These are phyloP conservation scores for Xanthoparmelia taractica DNA, from an alignment of 495 filamentous ascomycete genomes.

Conservation along the genomic window DNA sequence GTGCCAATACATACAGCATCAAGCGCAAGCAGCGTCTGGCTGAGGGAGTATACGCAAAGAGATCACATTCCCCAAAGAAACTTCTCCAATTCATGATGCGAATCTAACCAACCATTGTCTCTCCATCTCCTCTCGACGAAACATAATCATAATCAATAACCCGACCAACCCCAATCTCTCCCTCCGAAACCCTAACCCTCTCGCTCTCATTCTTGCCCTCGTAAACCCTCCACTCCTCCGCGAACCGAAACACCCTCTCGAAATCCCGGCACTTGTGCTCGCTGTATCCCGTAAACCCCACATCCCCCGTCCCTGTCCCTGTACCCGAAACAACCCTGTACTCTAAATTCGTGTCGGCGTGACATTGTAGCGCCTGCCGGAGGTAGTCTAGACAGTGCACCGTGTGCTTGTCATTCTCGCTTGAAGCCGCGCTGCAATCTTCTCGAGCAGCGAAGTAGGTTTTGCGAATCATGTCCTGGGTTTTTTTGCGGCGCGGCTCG, in stretches of 20 bases:
- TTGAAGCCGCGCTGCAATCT: not conserved
- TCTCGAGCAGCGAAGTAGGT: not conserved
- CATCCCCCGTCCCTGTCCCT: not conserved
- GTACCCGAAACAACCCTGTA: too few relatives aligned
- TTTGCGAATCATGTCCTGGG: not conserved
- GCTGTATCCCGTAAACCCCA: not conserved
- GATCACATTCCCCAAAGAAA: too few relatives aligned
- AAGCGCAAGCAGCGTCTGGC: too few relatives aligned
- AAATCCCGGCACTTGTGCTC: slow-evolving; percentile 5
- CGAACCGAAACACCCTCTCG: not conserved
- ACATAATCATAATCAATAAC: slow-evolving; percentile 7
- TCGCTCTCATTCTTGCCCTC: slow-evolving; percentile 8
- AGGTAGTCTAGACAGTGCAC: slow-evolving; percentile 30
- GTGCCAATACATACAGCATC: too few relatives aligned
- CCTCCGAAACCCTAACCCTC: too few relatives aligned
- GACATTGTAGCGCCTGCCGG: slow-evolving; percentile 28
- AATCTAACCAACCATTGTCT: too few relatives aligned
- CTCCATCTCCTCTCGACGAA: not conserved
- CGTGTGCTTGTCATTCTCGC: slow-evolving; percentile 3
- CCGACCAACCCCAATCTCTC: not conserved
- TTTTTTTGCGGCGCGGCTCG: not conserved
- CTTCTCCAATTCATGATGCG: too few relatives aligned
- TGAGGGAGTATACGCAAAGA: too few relatives aligned
- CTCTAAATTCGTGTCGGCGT: slow-evolving; percentile 25
- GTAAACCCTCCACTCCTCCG: slow-evolving; percentile 6